phyloP scores from a whole-genome alignment of 2,329 filamentous ascomycete species.

The Alternaria conjuncta region DNA sequence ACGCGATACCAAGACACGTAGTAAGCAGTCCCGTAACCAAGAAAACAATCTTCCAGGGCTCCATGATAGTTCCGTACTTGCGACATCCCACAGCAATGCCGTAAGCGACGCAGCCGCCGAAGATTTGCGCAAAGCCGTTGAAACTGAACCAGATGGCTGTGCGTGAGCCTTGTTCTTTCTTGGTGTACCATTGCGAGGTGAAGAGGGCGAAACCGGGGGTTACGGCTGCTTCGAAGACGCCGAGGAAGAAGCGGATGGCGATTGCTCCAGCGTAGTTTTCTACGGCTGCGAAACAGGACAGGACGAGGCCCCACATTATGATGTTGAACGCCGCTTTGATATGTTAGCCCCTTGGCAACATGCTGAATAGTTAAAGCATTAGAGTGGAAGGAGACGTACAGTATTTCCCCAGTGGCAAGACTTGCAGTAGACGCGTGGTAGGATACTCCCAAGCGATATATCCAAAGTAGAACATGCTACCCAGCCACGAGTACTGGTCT shows the following conservation, averaged over 20 bases:
- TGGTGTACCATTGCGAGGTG: slow-evolving; percentile 76
- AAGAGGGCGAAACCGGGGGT: slow-evolving; percentile 73
- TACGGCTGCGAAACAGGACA: slow-evolving; percentile 69
- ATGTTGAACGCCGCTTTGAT: slow-evolving; percentile 62
- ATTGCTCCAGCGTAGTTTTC: slow-evolving; percentile 67
- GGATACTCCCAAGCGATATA: slow-evolving; percentile 70
- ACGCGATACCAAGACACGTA: slow-evolving; percentile 49
- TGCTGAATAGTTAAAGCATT: neutral
- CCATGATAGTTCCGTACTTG: slow-evolving; percentile 63
- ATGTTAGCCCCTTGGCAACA: neutral
- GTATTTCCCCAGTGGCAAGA: slow-evolving; percentile 70
- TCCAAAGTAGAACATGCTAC: slow-evolving; percentile 60
- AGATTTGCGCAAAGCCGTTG: slow-evolving; percentile 68
- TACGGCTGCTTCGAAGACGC: slow-evolving; percentile 71
- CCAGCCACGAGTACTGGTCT: slow-evolving; percentile 60
- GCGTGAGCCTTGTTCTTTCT: slow-evolving; percentile 68
- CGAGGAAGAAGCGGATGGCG: slow-evolving; percentile 71
- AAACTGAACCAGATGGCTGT: slow-evolving; percentile 73
- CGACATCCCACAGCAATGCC: slow-evolving; percentile 65
- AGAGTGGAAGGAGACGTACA: slow-evolving; percentile 31
- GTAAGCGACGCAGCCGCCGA: slow-evolving; percentile 68
- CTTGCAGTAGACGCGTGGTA: slow-evolving; percentile 68
- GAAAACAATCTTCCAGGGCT: slow-evolving; percentile 69
- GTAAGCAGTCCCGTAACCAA: slow-evolving; percentile 55
- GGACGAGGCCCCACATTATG: slow-evolving; percentile 66